Percentiles rank a stretch among this genome's conserved stretches.
Conservation (phyloP, 768 basidiomycete genomes). For the Kondoa subrosea region DNA sequence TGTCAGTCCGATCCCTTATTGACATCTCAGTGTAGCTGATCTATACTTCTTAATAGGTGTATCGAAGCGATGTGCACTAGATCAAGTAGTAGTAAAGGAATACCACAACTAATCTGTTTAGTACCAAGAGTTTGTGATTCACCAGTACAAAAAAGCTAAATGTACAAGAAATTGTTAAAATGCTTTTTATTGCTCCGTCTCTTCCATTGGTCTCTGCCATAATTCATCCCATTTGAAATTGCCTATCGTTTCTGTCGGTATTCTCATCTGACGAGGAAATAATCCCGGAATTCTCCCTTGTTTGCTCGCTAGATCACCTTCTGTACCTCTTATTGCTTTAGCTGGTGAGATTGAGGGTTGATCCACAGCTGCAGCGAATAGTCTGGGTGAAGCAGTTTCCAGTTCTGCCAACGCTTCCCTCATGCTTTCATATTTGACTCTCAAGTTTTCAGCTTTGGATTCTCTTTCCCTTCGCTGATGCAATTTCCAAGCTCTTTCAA, state of each 20-base stretch:
- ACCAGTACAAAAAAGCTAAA: neutral
- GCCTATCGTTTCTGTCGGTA: constrained; percentile 71
- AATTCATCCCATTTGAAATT: constrained; percentile 69
- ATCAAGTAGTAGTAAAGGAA: neutral
- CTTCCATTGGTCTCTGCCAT: constrained; percentile 42
- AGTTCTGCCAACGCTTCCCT: constrained; percentile 68
- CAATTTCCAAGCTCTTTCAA: constrained; percentile 75
- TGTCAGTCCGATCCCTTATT: neutral
- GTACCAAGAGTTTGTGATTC: neutral
- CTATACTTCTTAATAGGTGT: neutral
- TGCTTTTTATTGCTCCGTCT: neutral
- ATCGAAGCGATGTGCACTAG: constrained; percentile 6
- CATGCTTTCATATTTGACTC: constrained; percentile 68
- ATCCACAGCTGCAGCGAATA: constrained; percentile 29
- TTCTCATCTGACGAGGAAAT: constrained; percentile 71
- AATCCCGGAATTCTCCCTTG: constrained; percentile 42
- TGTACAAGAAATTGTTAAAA: neutral
- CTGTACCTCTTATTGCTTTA: constrained; percentile 48
- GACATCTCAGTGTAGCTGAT: neutral
- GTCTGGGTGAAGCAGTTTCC: constrained; percentile 30
- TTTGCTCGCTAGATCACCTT: constrained; percentile 43
- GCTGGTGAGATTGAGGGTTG: constrained; percentile 38
- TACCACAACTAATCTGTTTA: too few species aligned
- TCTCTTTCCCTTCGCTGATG: constrained; percentile 59
- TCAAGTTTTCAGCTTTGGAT: constrained; percentile 49